phyloP scores from a whole-genome alignment of 129 eudicot species.

The Flaveria sonorensis region DNA sequence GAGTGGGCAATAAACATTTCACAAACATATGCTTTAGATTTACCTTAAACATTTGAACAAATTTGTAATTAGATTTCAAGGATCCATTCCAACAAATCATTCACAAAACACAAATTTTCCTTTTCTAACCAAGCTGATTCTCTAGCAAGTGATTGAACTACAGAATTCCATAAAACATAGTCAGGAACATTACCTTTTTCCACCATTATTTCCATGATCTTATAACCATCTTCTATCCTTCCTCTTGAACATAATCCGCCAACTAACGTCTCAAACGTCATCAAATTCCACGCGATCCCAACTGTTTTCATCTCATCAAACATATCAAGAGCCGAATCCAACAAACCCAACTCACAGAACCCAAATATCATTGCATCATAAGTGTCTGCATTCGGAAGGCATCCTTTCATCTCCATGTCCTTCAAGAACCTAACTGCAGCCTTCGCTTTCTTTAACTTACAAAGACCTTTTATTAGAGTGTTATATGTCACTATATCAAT shows the following conservation, averaged over 20 bases:
- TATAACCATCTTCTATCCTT: slow-evolving; percentile 60
- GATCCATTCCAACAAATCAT: slow-evolving; percentile 39
- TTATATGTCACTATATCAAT: slow-evolving; percentile 80
- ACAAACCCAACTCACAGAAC: slow-evolving; percentile 55
- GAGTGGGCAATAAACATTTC: not conserved
- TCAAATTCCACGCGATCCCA: slow-evolving; percentile 51
- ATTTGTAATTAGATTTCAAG: slow-evolving; percentile 21
- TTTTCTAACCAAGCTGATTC: slow-evolving; percentile 32
- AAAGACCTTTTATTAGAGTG: slow-evolving; percentile 70
- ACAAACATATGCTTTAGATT: not conserved
- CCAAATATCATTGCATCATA: slow-evolving; percentile 67
- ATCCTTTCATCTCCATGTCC: slow-evolving; percentile 89
- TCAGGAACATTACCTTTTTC: slow-evolving; percentile 54
- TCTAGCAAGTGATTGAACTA: slow-evolving; percentile 43
- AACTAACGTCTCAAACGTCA: slow-evolving; percentile 62
- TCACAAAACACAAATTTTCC: slow-evolving; percentile 21
- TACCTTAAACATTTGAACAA: not conserved
- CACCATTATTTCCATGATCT: slow-evolving; percentile 69
- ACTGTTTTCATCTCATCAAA: slow-evolving; percentile 70
- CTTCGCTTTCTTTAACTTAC: slow-evolving; percentile 63
- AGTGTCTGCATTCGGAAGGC: slow-evolving; percentile 71
- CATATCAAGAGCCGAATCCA: slow-evolving; percentile 68
- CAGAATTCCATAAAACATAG: slow-evolving; percentile 48
- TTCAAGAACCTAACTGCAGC: slow-evolving; percentile 52
- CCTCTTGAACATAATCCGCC: slow-evolving; percentile 72